Percentiles rank a stretch among this genome's conserved stretches.
Evolutionary conservation across 345 rosid genomes (phyloP).

Genomic region (Boechera retrofracta): DNA sequence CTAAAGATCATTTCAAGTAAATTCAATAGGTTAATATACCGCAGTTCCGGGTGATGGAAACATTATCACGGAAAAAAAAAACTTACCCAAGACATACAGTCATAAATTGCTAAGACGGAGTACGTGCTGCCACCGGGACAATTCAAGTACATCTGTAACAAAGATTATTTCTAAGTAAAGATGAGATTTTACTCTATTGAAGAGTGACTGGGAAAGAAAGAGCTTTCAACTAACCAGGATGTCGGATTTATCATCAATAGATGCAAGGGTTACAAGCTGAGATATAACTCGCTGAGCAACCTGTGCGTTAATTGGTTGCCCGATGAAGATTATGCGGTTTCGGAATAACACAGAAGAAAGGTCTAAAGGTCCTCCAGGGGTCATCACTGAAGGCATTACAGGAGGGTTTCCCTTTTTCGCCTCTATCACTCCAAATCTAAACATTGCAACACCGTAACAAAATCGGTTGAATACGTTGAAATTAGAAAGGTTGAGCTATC

Average conservation of each 20-base stretch:
- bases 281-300: constrained; percentile 94
- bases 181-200: not conserved
- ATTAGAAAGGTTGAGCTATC: constrained; percentile 7
- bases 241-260: constrained; percentile 87
- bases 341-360: constrained; percentile 83
- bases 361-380: constrained; percentile 91
- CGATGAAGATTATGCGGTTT: constrained; percentile 87
- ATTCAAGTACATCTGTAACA: constrained; percentile 76
- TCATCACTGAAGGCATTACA: constrained; percentile 83
- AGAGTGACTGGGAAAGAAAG: not conserved
- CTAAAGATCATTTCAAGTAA: constrained; percentile 46
- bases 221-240: constrained; percentile 62
- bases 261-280: constrained; percentile 88
- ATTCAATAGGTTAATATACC: not conserved
- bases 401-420: constrained; percentile 82
- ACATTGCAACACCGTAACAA: constrained; percentile 19
- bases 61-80: not conserved
- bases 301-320: constrained; percentile 76
- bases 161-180: constrained; percentile 23
- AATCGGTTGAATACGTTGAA: constrained; percentile 2
- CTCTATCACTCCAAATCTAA: constrained; percentile 56
- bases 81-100: constrained; percentile 95
- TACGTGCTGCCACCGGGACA: constrained; percentile 95
- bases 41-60: not conserved
- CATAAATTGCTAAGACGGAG: constrained; percentile 89